A percentile compares a stretch with the other conserved stretches of the same genome.
phyloP scores from a whole-genome alignment of 306 rosid species.

The Medicago lupulina region DNA sequence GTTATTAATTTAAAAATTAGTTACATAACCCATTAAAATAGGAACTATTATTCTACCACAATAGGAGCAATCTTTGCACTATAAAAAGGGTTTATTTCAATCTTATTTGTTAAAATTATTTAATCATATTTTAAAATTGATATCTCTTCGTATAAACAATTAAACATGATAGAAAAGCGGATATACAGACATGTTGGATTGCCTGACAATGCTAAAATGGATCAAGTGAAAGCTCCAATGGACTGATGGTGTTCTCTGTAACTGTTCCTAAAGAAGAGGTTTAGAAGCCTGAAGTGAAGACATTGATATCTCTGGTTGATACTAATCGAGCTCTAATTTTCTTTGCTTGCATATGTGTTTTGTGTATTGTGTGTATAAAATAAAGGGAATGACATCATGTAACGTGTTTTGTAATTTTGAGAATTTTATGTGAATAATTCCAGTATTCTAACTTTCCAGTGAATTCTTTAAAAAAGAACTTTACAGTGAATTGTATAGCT shows the following conservation, averaged over 20 bases:
- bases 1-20: no score
- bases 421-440: neutral
- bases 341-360: neutral
- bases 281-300: neutral
- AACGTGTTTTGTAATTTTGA: neutral
- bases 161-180: no score
- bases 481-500: no score
- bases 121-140: no score
- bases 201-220: conserved; percentile 4
- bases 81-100: no score
- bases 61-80: no score
- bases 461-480: no score
- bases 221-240: neutral
- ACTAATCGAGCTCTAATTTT: neutral
- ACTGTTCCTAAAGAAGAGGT: neutral
- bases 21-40: no score
- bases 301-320: neutral
- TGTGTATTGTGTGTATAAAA: neutral
- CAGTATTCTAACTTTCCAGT: no score
- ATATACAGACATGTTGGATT: neutral
- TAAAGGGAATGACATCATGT: neutral
- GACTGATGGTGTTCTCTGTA: neutral
- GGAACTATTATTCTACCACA: no score
- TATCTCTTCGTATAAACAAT: no score
- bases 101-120: no score